A percentile compares a stretch with the other conserved stretches of the same genome.
Evolutionary conservation across 805 yeast species (phyloP).

Genomic region (Wickerhamiella kazuoi): DNA sequence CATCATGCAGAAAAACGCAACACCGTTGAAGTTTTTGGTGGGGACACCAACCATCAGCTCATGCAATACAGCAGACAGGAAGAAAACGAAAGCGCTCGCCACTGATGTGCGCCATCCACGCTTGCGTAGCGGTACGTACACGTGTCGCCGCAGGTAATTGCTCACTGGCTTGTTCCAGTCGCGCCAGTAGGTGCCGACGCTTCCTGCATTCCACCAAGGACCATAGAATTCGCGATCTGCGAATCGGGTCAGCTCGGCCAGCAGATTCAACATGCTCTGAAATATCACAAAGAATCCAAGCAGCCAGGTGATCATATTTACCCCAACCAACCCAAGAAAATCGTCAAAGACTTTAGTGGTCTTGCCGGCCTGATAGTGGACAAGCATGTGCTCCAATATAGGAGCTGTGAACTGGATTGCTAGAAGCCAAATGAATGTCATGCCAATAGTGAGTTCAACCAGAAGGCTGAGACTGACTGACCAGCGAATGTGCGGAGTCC

Average conservation of each 20-base stretch:
- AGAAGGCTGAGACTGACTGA: conserved; percentile 20
- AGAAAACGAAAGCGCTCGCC: conserved; percentile 24
- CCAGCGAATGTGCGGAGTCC: conserved; percentile 18
- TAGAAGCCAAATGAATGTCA: conserved; percentile 23
- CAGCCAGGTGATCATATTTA: conserved; percentile 28
- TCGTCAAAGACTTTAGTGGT: conserved; percentile 20
- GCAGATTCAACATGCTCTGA: conserved; percentile 26
- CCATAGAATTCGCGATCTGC: conserved; percentile 31
- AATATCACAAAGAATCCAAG: conserved; percentile 27
- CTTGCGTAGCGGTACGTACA: conserved; percentile 25
- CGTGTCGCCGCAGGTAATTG: conserved; percentile 27
- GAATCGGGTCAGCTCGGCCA: conserved; percentile 29
- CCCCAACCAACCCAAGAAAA: conserved; percentile 24
- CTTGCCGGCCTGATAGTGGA: conserved; percentile 16
- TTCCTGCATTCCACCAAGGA: conserved; percentile 36
- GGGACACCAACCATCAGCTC: conserved; percentile 31
- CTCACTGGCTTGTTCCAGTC: conserved; percentile 30
- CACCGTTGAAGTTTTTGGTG: conserved; percentile 30
- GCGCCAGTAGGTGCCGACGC: conserved; percentile 31
- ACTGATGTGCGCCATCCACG: conserved; percentile 18
- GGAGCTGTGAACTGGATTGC: conserved; percentile 28
- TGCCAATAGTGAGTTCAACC: conserved; percentile 22
- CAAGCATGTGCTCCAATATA: conserved; percentile 23
- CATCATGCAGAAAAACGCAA: conserved; percentile 28
- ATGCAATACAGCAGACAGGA: conserved; percentile 29